Evolutionary conservation across 306 rosid genomes (phyloP).

Genomic region (Trifolium repens): DNA sequence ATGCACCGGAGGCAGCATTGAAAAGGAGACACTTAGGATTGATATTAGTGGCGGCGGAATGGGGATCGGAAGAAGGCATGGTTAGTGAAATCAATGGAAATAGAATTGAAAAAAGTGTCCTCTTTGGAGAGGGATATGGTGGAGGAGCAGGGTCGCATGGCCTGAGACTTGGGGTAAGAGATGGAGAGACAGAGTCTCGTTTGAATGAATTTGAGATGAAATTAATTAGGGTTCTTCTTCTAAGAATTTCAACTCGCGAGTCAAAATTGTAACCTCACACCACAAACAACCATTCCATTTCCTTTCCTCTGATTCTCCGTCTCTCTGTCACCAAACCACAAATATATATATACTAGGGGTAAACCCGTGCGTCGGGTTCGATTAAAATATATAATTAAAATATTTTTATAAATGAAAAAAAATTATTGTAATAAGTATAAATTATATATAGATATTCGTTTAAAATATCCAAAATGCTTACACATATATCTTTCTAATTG

Average conservation of each 20-base stretch:
- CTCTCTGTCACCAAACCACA: conserved; percentile 23
- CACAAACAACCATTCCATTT: background rate
- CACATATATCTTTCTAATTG: too few species aligned
- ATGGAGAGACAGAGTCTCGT: conserved; percentile 20
- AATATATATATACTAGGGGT: too few species aligned
- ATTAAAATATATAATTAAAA: too few species aligned
- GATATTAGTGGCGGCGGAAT: conserved; percentile 52
- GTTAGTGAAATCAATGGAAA: conserved; percentile 11
- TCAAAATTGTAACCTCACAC: background rate
- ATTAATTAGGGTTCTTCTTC: background rate
- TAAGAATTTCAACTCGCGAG: background rate
- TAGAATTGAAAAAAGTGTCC: conserved; percentile 51
- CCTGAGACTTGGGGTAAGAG: conserved; percentile 42
- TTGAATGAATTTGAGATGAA: background rate
- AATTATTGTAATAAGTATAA: too few species aligned
- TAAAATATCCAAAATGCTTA: too few species aligned
- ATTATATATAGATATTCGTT: too few species aligned
- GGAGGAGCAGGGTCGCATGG: conserved; percentile 81
- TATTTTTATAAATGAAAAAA: too few species aligned
- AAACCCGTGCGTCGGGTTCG: too few species aligned
- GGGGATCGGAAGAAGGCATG: conserved; percentile 63
- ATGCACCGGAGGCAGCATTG: conserved; percentile 85
- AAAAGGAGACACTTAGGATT: conserved; percentile 62
- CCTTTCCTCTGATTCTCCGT: conserved; percentile 30
- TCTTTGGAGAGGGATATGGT: conserved; percentile 69